Conservation (phyloP, 352 stramenopile species). For the Globisporangium lucens region DNA sequence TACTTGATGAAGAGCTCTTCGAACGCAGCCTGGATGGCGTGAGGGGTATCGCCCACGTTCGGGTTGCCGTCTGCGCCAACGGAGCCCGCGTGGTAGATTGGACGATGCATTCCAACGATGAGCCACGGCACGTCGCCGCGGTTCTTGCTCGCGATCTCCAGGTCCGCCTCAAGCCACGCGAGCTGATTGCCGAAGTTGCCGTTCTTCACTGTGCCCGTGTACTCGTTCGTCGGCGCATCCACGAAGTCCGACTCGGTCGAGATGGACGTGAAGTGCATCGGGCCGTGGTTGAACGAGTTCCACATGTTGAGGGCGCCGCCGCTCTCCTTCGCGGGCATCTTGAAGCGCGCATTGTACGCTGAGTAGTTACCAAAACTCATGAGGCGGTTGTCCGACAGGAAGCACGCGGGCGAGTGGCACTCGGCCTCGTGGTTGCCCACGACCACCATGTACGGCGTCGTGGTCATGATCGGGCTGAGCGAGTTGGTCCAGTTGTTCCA, state of each 20-base stretch:
- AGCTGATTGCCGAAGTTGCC: constrained; percentile 53
- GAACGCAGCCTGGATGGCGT: constrained; percentile 54
- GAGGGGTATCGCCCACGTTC: constrained; percentile 12
- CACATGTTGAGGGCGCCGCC: constrained; percentile 75
- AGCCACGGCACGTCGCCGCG: constrained; percentile 46
- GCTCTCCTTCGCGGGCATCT: constrained; percentile 78
- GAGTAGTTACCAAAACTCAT: constrained; percentile 72
- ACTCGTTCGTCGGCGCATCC: constrained; percentile 34
- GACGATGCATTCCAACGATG: constrained; percentile 51
- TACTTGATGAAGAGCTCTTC: constrained; percentile 85
- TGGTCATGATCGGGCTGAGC: constrained; percentile 42
- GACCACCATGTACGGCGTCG: constrained; percentile 79
- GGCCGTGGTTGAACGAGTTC: constrained; percentile 86
- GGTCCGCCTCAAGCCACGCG: constrained; percentile 44
- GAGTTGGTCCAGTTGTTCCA: constrained; percentile 86
- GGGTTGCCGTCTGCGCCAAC: constrained; percentile 18
- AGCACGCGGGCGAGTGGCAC: constrained; percentile 69
- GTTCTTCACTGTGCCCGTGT: constrained; percentile 23
- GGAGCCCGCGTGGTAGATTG: constrained; percentile 32
- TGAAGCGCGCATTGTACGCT: constrained; percentile 83
- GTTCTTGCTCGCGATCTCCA: constrained; percentile 44
- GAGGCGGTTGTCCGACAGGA: constrained; percentile 39
- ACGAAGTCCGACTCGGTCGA: constrained; percentile 73
- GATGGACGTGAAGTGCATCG: constrained; percentile 81
- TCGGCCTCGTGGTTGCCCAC: constrained; percentile 89